Percentiles rank a stretch among this genome's conserved stretches.
These are phyloP conservation scores for Gomphus bonarii DNA, from an alignment of 1,284 basidiomycete genomes.

Conservation along the genomic window DNA sequence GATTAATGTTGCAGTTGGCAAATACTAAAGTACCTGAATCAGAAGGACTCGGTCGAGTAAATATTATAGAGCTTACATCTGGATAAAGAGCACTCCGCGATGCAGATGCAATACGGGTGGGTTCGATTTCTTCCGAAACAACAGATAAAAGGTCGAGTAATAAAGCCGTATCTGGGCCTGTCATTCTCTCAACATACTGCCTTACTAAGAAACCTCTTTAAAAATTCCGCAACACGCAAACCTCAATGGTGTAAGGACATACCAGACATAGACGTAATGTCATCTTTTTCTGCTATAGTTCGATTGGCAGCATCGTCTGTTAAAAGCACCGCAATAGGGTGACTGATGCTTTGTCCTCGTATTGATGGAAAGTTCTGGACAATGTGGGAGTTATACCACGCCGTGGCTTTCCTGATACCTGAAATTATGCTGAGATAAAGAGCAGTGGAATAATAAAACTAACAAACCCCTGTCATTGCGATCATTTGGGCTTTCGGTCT, in stretches of 20 bases:
- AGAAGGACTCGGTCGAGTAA: not conserved
- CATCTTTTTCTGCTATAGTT: conserved; percentile 61
- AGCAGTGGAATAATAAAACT: not conserved
- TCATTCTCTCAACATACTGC: conserved; percentile 71
- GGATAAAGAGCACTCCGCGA: conserved; percentile 58
- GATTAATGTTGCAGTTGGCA: conserved; percentile 61
- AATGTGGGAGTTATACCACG: conserved; percentile 80
- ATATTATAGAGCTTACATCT: conserved; percentile 40
- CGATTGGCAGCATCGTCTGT: conserved; percentile 88
- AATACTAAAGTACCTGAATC: conserved; percentile 46
- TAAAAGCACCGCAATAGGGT: conserved; percentile 67
- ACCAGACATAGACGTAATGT: conserved; percentile 61
- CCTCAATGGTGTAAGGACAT: conserved; percentile 12
- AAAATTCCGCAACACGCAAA: not conserved
- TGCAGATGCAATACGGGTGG: conserved; percentile 41
- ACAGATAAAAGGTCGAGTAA: conserved; percentile 76
- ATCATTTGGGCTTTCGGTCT: conserved; percentile 80
- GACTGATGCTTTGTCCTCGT: conserved; percentile 32
- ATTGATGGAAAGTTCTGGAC: conserved; percentile 39
- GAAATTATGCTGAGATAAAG: not conserved
- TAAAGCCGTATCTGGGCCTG: conserved; percentile 36
- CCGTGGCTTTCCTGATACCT: conserved; percentile 79
- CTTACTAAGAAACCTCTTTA: conserved; percentile 36
- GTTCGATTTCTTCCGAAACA: conserved; percentile 47
- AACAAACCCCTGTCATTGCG: conserved; percentile 78